phyloP scores from a whole-genome alignment of 179 eudicot genomes.

The Heliamphora pulchella region DNA sequence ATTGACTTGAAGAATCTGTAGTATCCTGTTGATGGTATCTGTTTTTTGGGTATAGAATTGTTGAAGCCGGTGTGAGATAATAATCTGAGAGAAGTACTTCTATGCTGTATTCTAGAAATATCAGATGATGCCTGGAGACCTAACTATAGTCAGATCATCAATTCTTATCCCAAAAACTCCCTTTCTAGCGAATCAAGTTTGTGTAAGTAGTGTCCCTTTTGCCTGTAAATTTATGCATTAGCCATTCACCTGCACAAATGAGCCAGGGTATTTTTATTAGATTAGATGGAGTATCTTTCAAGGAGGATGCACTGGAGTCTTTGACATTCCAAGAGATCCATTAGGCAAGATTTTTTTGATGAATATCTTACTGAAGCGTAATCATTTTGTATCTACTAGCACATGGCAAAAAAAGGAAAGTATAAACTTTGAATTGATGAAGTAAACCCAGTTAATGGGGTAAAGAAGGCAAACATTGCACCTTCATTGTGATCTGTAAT shows the following conservation, averaged over 20 bases:
- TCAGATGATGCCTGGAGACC: neutral
- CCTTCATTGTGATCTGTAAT: neutral
- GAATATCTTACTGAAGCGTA: neutral
- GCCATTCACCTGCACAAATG: neutral
- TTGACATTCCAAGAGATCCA: neutral
- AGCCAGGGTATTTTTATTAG: neutral
- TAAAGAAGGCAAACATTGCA: neutral
- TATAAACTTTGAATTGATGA: neutral
- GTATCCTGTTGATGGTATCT: neutral
- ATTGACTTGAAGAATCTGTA: neutral
- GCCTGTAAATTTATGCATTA: neutral
- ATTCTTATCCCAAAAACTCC: neutral
- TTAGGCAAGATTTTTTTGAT: neutral
- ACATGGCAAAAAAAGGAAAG: neutral
- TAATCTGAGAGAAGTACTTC: slow-evolving; percentile 3
- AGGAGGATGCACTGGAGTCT: neutral
- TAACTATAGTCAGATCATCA: neutral
- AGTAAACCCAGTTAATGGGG: neutral
- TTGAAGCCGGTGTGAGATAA: neutral
- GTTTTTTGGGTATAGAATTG: neutral
- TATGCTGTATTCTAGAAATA: slow-evolving; percentile 6
- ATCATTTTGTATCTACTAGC: neutral
- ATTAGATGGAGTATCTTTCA: neutral
- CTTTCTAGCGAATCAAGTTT: neutral
- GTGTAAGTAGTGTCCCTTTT: neutral